Conservation (phyloP, 495 filamentous ascomycete genomes). For the Penicillium parvum region DNA sequence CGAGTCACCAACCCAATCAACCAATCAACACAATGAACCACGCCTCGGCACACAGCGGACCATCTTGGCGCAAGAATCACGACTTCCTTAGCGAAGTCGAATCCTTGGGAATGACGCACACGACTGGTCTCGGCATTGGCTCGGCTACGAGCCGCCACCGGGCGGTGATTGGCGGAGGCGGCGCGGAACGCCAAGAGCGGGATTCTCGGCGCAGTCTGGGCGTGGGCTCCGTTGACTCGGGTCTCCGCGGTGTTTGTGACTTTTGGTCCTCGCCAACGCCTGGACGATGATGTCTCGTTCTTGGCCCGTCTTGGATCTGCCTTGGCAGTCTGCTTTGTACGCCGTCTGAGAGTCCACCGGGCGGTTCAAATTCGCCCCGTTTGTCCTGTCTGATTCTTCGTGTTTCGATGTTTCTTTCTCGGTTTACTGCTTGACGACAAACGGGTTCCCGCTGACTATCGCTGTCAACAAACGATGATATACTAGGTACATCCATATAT, state of each 20-base stretch:
- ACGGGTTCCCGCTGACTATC: not conserved
- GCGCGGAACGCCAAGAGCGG: constrained; percentile 34
- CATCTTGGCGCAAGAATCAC: constrained; percentile 14
- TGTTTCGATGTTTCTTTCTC: no score
- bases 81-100: constrained; percentile 2
- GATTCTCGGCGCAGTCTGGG: constrained; percentile 25
- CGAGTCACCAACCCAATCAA: not conserved
- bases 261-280: constrained; percentile 17
- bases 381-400: constrained; percentile 4
- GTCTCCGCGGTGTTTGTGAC: no score
- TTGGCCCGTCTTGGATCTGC: constrained; percentile 20
- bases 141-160: constrained; percentile 14
- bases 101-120: constrained; percentile 30
- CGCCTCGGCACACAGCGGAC: constrained; percentile 8
- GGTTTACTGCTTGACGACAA: no score
- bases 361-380: constrained; percentile 25
- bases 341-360: constrained; percentile 24
- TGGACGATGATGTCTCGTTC: constrained; percentile 12
- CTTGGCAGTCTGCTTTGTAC: constrained; percentile 26
- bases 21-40: constrained; percentile 15
- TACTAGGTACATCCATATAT: no score
- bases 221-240: constrained; percentile 8
- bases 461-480: not conserved
- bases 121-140: constrained; percentile 22
- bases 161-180: constrained; percentile 15